Evolutionary conservation across 2,329 filamentous ascomycete genomes (phyloP).

Genomic region (Cercospora beticola): DNA sequence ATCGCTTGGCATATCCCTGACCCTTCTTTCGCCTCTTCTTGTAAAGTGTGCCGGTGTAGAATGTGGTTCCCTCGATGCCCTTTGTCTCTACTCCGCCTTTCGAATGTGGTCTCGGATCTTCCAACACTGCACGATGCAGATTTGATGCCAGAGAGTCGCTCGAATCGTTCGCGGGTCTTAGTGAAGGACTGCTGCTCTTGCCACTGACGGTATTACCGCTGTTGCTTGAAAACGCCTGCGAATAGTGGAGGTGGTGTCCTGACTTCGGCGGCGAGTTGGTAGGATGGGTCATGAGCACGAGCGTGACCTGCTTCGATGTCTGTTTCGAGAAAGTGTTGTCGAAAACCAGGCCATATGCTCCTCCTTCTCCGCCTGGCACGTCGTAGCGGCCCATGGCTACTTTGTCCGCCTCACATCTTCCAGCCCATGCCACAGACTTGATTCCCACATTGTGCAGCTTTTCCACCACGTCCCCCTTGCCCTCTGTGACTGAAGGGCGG

Average conservation of each 20-base stretch:
- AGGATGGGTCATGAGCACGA: conserved; percentile 91
- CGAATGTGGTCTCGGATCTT: conserved; percentile 45
- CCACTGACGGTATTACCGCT: conserved; percentile 40
- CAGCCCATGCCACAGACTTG: conserved; percentile 72
- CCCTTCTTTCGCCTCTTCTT: conserved; percentile 92
- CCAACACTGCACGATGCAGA: conserved; percentile 34
- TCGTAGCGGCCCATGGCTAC: conserved; percentile 88
- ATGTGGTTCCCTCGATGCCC: conserved; percentile 48
- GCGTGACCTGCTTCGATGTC: conserved; percentile 89
- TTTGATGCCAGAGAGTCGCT: conserved; percentile 51
- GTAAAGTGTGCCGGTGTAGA: conserved; percentile 80
- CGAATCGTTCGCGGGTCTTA: conserved; percentile 48
- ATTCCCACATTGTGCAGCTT: conserved; percentile 63
- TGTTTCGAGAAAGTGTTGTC: conserved; percentile 99
- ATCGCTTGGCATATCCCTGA: conserved; percentile 87
- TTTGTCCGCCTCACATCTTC: conserved; percentile 95
- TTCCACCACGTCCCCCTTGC: conserved; percentile 62
- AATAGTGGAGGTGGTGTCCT: conserved; percentile 65
- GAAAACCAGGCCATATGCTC: conserved; percentile 95
- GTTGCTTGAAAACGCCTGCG: conserved; percentile 54
- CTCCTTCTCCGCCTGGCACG: conserved; percentile 69
- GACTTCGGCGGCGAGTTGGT: conserved; percentile 75
- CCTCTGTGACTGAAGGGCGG: conserved; percentile 45
- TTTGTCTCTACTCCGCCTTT: conserved; percentile 37
- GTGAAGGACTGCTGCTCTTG: conserved; percentile 42